These are phyloP conservation scores for Coccinonectria pachysandricola DNA, from an alignment of 2,329 filamentous ascomycete genomes.

Conservation along the genomic window DNA sequence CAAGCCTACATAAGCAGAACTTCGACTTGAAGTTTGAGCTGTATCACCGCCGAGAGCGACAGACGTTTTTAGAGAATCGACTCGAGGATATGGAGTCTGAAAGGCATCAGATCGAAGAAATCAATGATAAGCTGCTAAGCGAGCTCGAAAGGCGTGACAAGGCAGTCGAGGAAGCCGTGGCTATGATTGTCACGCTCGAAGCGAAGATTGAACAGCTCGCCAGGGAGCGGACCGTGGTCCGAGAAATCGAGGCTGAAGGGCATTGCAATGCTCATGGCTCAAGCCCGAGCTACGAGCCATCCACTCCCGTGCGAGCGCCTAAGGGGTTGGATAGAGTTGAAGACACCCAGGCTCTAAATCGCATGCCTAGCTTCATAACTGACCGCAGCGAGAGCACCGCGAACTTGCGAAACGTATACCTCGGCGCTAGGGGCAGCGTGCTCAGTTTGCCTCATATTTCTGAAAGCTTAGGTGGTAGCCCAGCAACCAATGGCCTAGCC, in stretches of 20 bases:
- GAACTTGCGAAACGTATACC: slow-evolving; percentile 50
- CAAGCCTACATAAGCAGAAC: slow-evolving; percentile 63
- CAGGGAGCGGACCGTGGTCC: slow-evolving; percentile 43
- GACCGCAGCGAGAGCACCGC: slow-evolving; percentile 49
- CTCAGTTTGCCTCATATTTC: slow-evolving; percentile 38
- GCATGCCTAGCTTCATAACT: slow-evolving; percentile 56
- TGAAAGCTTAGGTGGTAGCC: slow-evolving; percentile 24
- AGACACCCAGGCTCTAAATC: slow-evolving; percentile 32
- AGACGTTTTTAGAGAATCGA: slow-evolving; percentile 47
- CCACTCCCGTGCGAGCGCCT: slow-evolving; percentile 8
- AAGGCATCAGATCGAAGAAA: slow-evolving; percentile 42
- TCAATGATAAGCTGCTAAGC: slow-evolving; percentile 46
- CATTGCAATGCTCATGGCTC: slow-evolving; percentile 23
- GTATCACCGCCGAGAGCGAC: slow-evolving; percentile 56
- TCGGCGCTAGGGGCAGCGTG: slow-evolving; percentile 38
- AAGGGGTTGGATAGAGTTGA: slow-evolving; percentile 19
- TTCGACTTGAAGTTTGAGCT: slow-evolving; percentile 68
- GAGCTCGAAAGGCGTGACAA: slow-evolving; percentile 60
- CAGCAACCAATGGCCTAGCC: slow-evolving; percentile 26
- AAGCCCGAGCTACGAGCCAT: slow-evolving; percentile 17
- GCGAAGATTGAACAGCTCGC: slow-evolving; percentile 44
- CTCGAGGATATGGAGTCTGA: slow-evolving; percentile 45
- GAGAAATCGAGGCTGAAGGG: slow-evolving; percentile 35
- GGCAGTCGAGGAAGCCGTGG: slow-evolving; percentile 59
- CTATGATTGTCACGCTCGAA: slow-evolving; percentile 58